Evolutionary conservation across 257 asterid genomes (phyloP), one percentile per base, ranked within the genome.

Genomic region (Echium plantagineum): DNA sequence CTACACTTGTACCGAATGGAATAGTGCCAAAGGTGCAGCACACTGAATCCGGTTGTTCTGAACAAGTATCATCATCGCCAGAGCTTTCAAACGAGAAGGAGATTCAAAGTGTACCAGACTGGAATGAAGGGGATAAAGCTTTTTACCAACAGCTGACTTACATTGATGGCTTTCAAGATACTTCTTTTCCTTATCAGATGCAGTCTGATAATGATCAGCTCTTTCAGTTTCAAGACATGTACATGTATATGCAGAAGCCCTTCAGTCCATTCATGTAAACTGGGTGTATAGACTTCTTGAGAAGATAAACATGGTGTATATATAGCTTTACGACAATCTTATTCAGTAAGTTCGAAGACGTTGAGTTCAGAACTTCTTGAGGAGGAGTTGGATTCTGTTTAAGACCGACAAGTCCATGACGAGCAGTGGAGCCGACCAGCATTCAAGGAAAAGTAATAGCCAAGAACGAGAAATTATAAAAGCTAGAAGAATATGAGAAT

Each of bases 191-290:
- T 38, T 52, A 84, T 26, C 80, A 71, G 48, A 54, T 80, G 74
- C 88, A 77, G 78, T 74, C 20, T 52, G 22, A 63, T 62, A 72
- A 60, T 48, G 86, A 89, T 28, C 85, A 77, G 57, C 63, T 69
- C 72, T 65, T 70, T 15, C 52, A 63, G 32, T 81, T 75, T 47
- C 85, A 80, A 18, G 95, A 90, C 49, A 76, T 86, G 83, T 80
- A 65, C 68, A 49, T 69, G 31, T 77, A 73, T 47, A 62, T 76
- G 95, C 74, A 75, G 62, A 76, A 81, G 71, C 81, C 83, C 42
- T 81, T 72, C 69, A 79, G 58, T 28, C 19, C 15, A 18, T 53
- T 21, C 26, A 53, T 53, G 57, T 53, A 53, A 17, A 12, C 13
- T 10, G 16, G 49, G 16, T 10, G 17, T 42, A 13, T 42, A 42